These are phyloP conservation scores for Cyclostephanos invisitatus DNA, from an alignment of 108 stramenopile genomes.

Conservation along the genomic window DNA sequence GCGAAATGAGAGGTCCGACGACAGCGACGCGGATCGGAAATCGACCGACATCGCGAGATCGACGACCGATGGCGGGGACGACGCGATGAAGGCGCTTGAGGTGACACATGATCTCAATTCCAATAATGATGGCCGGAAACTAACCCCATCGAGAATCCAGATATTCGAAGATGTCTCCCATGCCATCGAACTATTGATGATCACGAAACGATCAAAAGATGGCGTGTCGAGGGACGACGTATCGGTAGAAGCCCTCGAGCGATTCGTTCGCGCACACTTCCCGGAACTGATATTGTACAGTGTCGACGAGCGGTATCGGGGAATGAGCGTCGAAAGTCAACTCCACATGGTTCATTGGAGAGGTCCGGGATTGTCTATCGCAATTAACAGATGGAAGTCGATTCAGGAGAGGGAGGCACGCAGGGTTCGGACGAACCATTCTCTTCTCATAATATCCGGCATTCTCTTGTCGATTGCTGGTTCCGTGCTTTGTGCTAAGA, in stretches of 20 bases:
- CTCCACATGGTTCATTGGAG: constrained; percentile 29
- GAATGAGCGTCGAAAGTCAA: constrained; percentile 50
- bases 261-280: constrained; percentile 19
- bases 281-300: constrained; percentile 34
- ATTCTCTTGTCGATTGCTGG: constrained; percentile 8
- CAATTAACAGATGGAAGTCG: constrained; percentile 25
- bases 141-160: not conserved
- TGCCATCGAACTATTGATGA: constrained; percentile 46
- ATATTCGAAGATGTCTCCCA: constrained; percentile 18
- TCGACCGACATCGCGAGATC: not conserved
- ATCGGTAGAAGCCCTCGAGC: constrained; percentile 21
- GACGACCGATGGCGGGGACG: not conserved
- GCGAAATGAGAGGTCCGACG: not conserved
- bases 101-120: constrained; percentile 21
- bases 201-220: constrained; percentile 10
- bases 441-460: not conserved
- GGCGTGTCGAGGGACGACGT: constrained; percentile 12
- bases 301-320: constrained; percentile 39
- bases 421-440: not conserved
- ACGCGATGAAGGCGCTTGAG: constrained; percentile 8
- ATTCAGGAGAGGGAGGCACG: constrained; percentile 19
- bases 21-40: not conserved
- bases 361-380: constrained; percentile 12
- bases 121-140: constrained; percentile 2
- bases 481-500: not conserved